These are phyloP conservation scores for Yarrowia sp. DNA, from an alignment of 805 yeast species.

Conservation along the genomic window DNA sequence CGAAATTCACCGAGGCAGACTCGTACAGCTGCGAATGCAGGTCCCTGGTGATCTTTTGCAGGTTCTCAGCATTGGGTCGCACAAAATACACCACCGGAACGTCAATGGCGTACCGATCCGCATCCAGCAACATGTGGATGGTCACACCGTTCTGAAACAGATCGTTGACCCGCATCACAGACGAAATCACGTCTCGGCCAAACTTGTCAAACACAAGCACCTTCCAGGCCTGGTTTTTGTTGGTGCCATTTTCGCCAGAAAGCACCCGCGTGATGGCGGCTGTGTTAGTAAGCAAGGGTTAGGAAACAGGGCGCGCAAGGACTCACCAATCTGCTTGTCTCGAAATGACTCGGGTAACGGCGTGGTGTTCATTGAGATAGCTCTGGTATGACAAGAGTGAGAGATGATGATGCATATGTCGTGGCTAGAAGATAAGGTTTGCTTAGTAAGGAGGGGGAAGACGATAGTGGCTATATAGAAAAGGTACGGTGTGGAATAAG, in stretches of 20 bases:
- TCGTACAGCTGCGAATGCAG: constrained; percentile 77
- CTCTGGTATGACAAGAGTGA: too few relatives aligned
- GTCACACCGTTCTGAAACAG: constrained; percentile 90
- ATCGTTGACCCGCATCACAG: constrained; percentile 92
- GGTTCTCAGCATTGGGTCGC: constrained; percentile 82
- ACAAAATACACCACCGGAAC: constrained; percentile 95
- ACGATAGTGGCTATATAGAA: neutral
- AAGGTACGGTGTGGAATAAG: too few relatives aligned
- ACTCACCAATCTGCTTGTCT: constrained; percentile 49
- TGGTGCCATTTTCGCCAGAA: constrained; percentile 62
- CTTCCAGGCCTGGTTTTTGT: constrained; percentile 75
- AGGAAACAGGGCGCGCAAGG: too few relatives aligned
- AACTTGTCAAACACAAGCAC: constrained; percentile 81
- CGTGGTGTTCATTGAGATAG: constrained; percentile 13
- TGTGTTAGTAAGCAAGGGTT: constrained; percentile 33
- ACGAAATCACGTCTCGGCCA: constrained; percentile 85
- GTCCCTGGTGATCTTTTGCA: constrained; percentile 73
- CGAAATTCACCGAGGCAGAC: constrained; percentile 82
- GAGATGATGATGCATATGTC: constrained; percentile 4
- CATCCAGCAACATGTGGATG: constrained; percentile 75
- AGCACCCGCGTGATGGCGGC: constrained; percentile 80
- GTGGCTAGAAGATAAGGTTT: constrained; percentile 21
- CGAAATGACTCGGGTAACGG: constrained; percentile 44
- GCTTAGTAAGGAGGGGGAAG: neutral
- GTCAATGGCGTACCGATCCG: constrained; percentile 83